phyloP scores from a whole-genome alignment of 2,329 filamentous ascomycete species.

The Ophiosphaerella korrae region DNA sequence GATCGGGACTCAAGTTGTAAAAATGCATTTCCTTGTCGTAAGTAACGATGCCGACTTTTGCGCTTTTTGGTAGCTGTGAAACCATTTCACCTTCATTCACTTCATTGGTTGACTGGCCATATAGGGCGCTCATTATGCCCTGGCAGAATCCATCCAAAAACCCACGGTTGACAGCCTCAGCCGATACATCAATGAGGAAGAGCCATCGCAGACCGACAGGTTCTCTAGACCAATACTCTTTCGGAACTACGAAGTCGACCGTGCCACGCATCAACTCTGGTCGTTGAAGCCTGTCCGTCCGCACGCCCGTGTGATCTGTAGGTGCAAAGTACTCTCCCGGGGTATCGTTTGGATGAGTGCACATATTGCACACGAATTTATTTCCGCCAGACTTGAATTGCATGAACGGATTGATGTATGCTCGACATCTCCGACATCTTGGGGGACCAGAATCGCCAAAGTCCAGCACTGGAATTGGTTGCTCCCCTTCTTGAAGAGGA shows the following conservation, averaged over 20 bases:
- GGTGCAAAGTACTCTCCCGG: slow-evolving; percentile 91
- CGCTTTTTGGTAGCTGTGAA: slow-evolving; percentile 71
- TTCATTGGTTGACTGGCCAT: slow-evolving; percentile 63
- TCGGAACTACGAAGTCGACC: slow-evolving; percentile 94
- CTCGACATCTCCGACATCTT: slow-evolving; percentile 86
- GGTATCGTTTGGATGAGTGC: slow-evolving; percentile 95
- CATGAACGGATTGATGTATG: slow-evolving; percentile 99
- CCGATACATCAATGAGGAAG: slow-evolving; percentile 91
- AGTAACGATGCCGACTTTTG: slow-evolving; percentile 92
- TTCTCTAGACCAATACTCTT: slow-evolving; percentile 97
- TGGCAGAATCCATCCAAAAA: slow-evolving; percentile 90
- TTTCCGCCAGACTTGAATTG: slow-evolving; percentile 92
- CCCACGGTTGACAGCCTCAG: slow-evolving; percentile 88
- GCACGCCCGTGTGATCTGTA: slow-evolving; percentile 81
- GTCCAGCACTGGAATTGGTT: slow-evolving; percentile 87
- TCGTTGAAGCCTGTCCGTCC: slow-evolving; percentile 85
- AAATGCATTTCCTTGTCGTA: slow-evolving; percentile 98
- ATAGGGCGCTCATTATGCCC: slow-evolving; percentile 83
- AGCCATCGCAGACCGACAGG: slow-evolving; percentile 86
- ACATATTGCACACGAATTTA: slow-evolving; percentile 98
- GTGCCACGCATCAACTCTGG: slow-evolving; percentile 91
- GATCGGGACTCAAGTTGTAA: slow-evolving; percentile 82
- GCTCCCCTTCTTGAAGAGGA: slow-evolving; percentile 79
- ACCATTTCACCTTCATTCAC: slow-evolving; percentile 58
- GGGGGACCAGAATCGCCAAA: slow-evolving; percentile 92